Evolutionary conservation across 345 rosid species (phyloP).

Genomic region (Gossypium turneri): DNA sequence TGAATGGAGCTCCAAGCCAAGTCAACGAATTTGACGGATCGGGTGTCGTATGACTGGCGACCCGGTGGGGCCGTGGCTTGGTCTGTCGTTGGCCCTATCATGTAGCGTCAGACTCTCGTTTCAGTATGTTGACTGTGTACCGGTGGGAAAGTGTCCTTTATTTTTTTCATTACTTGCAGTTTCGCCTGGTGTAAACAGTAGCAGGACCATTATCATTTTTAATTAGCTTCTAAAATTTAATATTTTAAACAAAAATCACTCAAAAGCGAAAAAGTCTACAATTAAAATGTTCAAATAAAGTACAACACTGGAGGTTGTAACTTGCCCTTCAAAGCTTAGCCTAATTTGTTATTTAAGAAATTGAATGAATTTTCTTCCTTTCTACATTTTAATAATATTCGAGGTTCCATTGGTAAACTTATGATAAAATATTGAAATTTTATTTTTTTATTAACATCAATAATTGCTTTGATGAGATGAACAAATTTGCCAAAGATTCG

Average conservation of each 20-base stretch:
- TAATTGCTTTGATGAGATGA: background rate
- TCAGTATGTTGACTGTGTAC: slow-evolving; percentile 43
- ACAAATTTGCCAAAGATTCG: background rate
- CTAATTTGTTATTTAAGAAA: background rate
- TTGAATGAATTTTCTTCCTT: background rate
- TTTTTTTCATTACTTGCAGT: background rate
- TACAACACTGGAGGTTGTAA: background rate
- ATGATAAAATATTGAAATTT: background rate
- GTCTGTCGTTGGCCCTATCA: slow-evolving; percentile 36
- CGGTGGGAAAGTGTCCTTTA: slow-evolving; percentile 47
- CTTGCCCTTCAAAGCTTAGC: background rate
- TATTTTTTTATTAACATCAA: background rate
- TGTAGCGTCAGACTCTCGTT: slow-evolving; percentile 20
- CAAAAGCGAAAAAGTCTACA: background rate
- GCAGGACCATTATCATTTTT: background rate
- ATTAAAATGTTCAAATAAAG: background rate
- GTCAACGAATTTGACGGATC: slow-evolving; percentile 93
- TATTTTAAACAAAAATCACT: background rate
- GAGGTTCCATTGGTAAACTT: background rate
- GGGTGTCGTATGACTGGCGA: slow-evolving; percentile 43
- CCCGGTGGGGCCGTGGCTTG: slow-evolving; percentile 35
- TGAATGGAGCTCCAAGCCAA: slow-evolving; percentile 14
- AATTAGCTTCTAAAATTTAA: background rate
- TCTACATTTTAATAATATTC: background rate
- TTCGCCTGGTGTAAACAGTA: background rate